Percentiles rank a stretch among this genome's conserved stretches.
phyloP scores from a whole-genome alignment of 108 stramenopile species.

The Stephanodiscus triporus region DNA sequence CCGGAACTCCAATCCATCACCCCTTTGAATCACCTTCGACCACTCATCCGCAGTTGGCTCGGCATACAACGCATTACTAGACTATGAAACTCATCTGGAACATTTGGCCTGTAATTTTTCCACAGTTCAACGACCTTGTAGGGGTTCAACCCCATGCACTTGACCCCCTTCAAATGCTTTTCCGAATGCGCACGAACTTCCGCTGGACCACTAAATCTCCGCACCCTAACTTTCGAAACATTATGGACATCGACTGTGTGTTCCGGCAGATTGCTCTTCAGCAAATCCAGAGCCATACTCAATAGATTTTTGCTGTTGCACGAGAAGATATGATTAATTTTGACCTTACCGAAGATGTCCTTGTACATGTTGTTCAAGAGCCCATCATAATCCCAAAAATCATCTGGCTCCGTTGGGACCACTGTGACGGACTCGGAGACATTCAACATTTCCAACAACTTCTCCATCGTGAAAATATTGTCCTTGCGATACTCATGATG shows the following conservation, averaged over 20 bases:
- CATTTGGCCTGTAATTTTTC: too few relatives aligned
- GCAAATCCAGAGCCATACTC: neutral
- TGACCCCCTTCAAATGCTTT: neutral
- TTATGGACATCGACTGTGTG: neutral
- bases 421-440: neutral
- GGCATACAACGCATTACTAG: too few relatives aligned
- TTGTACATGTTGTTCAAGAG: neutral
- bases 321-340: constrained; percentile 10
- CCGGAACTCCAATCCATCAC: too few relatives aligned
- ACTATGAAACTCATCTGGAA: too few relatives aligned
- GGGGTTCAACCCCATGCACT: constrained; percentile 8
- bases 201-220: neutral
- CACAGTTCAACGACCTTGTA: constrained; percentile 24
- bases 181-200: neutral
- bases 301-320: neutral
- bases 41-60: too few relatives aligned
- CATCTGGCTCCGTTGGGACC: neutral
- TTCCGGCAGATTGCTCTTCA: neutral
- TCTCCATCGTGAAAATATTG: constrained; percentile 4
- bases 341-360: neutral
- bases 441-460: neutral
- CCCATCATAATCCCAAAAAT: constrained; percentile 4
- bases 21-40: too few relatives aligned
- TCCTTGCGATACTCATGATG: too few relatives aligned
- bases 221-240: neutral